Evolutionary conservation across 2,329 filamentous ascomycete species (phyloP).

Genomic region (Penicillium sp.): DNA sequence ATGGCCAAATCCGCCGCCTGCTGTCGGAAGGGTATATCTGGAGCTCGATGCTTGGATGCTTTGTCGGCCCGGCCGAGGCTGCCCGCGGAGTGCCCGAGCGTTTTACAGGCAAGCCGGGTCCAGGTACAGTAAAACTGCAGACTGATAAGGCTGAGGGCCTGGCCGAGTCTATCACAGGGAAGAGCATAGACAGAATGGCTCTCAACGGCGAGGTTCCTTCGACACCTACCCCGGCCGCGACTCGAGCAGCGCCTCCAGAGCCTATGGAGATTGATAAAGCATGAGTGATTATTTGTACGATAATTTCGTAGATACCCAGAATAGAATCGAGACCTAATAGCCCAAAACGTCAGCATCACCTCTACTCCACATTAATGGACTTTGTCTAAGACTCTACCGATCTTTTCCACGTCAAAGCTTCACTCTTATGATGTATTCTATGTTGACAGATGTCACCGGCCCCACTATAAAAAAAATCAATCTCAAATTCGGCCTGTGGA

Average conservation of each 20-base stretch:
- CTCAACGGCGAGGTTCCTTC: neutral
- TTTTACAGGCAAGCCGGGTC: slow-evolving; percentile 50
- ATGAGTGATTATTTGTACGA: slow-evolving; percentile 4
- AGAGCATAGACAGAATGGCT: neutral
- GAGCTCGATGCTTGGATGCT: slow-evolving; percentile 77
- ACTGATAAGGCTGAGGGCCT: slow-evolving; percentile 9
- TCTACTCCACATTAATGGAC: slow-evolving; percentile 10
- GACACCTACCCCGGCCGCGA: slow-evolving; percentile 2
- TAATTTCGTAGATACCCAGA: slow-evolving; percentile 14
- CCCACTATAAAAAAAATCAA: neutral
- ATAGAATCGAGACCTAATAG: neutral
- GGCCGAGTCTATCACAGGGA: slow-evolving; percentile 8
- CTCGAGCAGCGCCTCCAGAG: slow-evolving; percentile 4
- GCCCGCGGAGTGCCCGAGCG: slow-evolving; percentile 74
- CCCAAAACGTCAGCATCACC: slow-evolving; percentile 9
- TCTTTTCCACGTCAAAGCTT: neutral
- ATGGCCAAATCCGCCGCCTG: slow-evolving; percentile 72
- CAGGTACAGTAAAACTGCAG: neutral
- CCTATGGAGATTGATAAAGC: slow-evolving; percentile 18
- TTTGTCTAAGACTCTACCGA: neutral
- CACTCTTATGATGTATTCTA: neutral
- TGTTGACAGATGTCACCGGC: slow-evolving; percentile 4
- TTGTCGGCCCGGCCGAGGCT: slow-evolving; percentile 65
- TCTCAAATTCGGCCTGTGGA: neutral
- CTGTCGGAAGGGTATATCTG: slow-evolving; percentile 73